Evolutionary conservation across 805 yeast species (phyloP).

Genomic region (Yarrowia osloensis): DNA sequence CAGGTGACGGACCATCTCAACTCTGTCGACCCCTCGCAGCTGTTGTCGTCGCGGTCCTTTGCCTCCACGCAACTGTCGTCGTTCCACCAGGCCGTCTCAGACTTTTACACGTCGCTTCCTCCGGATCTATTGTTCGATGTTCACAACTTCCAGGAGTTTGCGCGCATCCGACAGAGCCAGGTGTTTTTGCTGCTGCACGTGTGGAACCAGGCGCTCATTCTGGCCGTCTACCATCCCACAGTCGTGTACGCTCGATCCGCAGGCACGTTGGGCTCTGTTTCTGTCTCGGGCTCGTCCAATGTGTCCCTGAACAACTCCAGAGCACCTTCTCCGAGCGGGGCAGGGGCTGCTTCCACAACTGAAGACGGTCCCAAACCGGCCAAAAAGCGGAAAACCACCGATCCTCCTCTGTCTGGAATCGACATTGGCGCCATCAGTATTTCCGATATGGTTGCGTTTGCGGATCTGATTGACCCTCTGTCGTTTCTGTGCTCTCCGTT

Average conservation of each 20-base stretch:
- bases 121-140: constrained; percentile 38
- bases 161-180: constrained; percentile 36
- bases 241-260: constrained; percentile 38
- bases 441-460: constrained; percentile 40
- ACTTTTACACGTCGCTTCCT: constrained; percentile 37
- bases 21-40: constrained; percentile 28
- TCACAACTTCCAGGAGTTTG: constrained; percentile 38
- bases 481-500: constrained; percentile 39
- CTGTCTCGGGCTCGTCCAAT: background rate
- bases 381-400: constrained; percentile 5
- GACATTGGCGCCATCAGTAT: constrained; percentile 40
- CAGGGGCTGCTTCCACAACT: background rate
- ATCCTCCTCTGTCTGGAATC: constrained; percentile 32
- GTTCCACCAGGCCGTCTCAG: constrained; percentile 37
- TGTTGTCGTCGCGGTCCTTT: background rate
- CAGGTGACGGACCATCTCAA: constrained; percentile 39
- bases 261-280: background rate
- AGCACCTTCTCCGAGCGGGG: constrained; percentile 1
- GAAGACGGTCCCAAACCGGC: constrained; percentile 6
- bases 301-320: constrained; percentile 20
- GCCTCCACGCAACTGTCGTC: constrained; percentile 7
- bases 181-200: constrained; percentile 38
- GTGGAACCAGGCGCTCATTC: constrained; percentile 40
- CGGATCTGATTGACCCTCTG: constrained; percentile 38
- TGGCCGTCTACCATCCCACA: constrained; percentile 40